Evolutionary conservation across 208 protist genomes (phyloP).

Genomic region (Acanthamoeba lenticulata): DNA sequence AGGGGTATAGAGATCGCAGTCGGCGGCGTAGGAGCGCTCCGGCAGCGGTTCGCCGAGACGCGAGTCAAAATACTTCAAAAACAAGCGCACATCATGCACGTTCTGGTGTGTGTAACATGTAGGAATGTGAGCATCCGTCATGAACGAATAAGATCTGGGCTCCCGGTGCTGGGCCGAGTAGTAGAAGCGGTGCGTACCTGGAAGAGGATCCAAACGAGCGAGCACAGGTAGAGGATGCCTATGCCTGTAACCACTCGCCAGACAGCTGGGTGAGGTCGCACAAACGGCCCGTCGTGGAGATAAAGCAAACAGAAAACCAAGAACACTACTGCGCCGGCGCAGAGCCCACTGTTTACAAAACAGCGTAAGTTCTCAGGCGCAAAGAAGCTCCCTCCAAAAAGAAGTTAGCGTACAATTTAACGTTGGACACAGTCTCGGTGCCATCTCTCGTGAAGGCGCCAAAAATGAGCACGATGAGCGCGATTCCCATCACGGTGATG

Average conservation of each 20-base stretch:
- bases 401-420: slow-evolving; percentile 70
- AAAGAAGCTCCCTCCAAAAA: neutral
- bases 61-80: slow-evolving; percentile 89
- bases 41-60: slow-evolving; percentile 85
- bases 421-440: slow-evolving; percentile 32
- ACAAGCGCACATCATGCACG: slow-evolving; percentile 78
- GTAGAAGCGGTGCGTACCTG: slow-evolving; percentile 76
- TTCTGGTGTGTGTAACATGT: neutral
- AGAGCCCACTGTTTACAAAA: slow-evolving; percentile 69
- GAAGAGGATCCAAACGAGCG: slow-evolving; percentile 94
- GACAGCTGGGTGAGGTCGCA: slow-evolving; percentile 95
- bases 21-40: slow-evolving; percentile 93
- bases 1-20: slow-evolving; percentile 93
- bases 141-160: neutral
- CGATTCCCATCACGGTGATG: slow-evolving; percentile 68
- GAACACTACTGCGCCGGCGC: slow-evolving; percentile 88
- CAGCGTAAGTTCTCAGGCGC: neutral
- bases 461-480: slow-evolving; percentile 69
- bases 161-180: too few species aligned
- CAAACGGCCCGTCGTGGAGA: slow-evolving; percentile 92
- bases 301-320: slow-evolving; percentile 93
- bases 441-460: slow-evolving; percentile 74
- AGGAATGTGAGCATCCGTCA: neutral
- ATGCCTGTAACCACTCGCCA: slow-evolving; percentile 94
- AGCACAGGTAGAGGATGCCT: slow-evolving; percentile 92